A percentile compares a stretch with the other conserved stretches of the same genome.
These are phyloP conservation scores for Wickerhamiella alocasiicola DNA, from an alignment of 805 yeast species.

Conservation along the genomic window DNA sequence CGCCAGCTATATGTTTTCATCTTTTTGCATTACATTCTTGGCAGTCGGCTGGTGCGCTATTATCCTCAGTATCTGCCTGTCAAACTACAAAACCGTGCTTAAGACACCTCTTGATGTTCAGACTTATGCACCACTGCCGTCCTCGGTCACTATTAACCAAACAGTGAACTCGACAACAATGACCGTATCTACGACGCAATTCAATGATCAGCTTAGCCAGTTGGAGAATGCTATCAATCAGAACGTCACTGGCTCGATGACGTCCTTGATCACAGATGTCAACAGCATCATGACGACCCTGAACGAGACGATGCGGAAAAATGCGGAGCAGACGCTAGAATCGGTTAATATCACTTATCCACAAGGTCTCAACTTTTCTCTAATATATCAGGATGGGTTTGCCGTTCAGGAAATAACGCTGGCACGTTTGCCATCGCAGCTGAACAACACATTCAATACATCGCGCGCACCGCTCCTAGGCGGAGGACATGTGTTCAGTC, in stretches of 20 bases:
- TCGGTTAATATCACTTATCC: constrained; percentile 4
- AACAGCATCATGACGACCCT: constrained; percentile 4
- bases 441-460: not conserved
- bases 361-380: not conserved
- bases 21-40: not conserved
- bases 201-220: not conserved
- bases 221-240: constrained; percentile 3
- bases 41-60: constrained; percentile 12
- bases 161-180: constrained; percentile 5
- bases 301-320: not conserved
- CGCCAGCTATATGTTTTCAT: not conserved
- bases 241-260: not conserved
- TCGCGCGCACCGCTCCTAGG: not conserved
- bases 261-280: constrained; percentile 6
- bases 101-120: not conserved
- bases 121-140: not conserved
- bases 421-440: constrained; percentile 1
- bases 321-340: not conserved
- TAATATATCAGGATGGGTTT: constrained; percentile 5
- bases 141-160: not conserved
- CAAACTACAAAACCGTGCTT: not conserved
- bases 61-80: constrained; percentile 6
- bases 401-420: constrained; percentile 7
- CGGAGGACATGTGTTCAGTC: not conserved
- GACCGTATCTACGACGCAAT: not conserved